Base-by-base conservation (phyloP, 768 basidiomycete genomes). In the Boletus sp. region DNA sequence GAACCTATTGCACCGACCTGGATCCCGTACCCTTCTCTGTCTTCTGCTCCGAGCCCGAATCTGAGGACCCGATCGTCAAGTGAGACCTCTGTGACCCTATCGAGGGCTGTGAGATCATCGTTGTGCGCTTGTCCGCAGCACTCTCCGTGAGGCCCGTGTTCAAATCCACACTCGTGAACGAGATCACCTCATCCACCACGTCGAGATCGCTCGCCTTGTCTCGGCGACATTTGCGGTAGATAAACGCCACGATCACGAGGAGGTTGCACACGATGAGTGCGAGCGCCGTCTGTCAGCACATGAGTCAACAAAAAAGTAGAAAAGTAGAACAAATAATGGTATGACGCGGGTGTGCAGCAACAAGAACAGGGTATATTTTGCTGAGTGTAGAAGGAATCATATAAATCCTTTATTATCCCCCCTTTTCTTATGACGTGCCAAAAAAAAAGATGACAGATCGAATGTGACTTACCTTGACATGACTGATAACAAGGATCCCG, bases 251-350 rank as follows among this genome's bases (percentile, higher is more conserved):
- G 30, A 71, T 58, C 41, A 71, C 71, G 30, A 70, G 59, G 12
- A 62, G 54, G 24, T 69, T 66, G 57, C 69, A 71, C 7, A 71
- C 54, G 39, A 71, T 52, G 24, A 67, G 40, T 8, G 66, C 56
- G 15, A 67, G 50, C 7, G 71, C 65, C 4, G 61, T 24, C 69
- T 68, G 36, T 57, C 40, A 12, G 4, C 14, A 15, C 1, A n/a
- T 17, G 36, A 12, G 33, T 49, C 35, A 56, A 50, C 33, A 8
- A 12, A n/a, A 5, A 20, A 7, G 14, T 30, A 35, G 32, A 17
- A 32, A 37, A n/a, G 14, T 9, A n/a, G 35, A 15, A 20, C 9
- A 33, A 17, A 42, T 4, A 10, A 32, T 30, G 28, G 28, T 6
- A n/a, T 10, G 36, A 18, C 7, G n/a, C 1, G 10, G 20, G 18